A percentile compares a stretch with the other conserved stretches of the same genome.
Evolutionary conservation across 2,329 filamentous ascomycete genomes (phyloP).

Genomic region (Scleromitrula shiraiana): DNA sequence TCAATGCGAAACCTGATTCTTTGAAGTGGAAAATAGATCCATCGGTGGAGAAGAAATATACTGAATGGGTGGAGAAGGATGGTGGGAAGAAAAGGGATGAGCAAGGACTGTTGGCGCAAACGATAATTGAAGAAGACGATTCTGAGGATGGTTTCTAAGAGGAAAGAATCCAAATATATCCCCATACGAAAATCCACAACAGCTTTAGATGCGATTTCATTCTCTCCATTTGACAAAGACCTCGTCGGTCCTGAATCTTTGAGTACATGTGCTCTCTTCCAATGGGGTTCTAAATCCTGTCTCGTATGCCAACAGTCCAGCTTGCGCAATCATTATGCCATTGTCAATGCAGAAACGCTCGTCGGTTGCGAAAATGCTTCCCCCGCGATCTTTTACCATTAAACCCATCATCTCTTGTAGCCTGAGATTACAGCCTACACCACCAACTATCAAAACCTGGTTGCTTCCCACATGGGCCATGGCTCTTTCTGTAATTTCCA

Average conservation of each 20-base stretch:
- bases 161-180: not conserved
- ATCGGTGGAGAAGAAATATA: constrained; percentile 19
- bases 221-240: constrained; percentile 75
- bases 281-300: constrained; percentile 72
- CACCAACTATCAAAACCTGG: constrained; percentile 91
- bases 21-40: constrained; percentile 9
- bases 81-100: constrained; percentile 19
- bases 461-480: constrained; percentile 94
- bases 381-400: constrained; percentile 84
- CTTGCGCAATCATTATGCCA: constrained; percentile 99
- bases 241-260: constrained; percentile 76
- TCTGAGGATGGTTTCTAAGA: constrained; percentile 34
- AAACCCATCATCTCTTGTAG: constrained; percentile 97
- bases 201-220: constrained; percentile 23
- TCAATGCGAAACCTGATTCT: constrained; percentile 10
- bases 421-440: constrained; percentile 90
- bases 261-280: constrained; percentile 76
- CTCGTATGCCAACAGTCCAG: constrained; percentile 76
- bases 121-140: constrained; percentile 64
- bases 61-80: constrained; percentile 26
- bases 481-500: constrained; percentile 95
- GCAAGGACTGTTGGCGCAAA: constrained; percentile 51
- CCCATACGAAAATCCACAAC: no score
- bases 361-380: constrained; percentile 88
- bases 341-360: constrained; percentile 99